Evolutionary conservation across 148 eudicot genomes (phyloP), one percentile per base, ranked within the genome.

Genomic region (Amaranthus hypochondriacus): DNA sequence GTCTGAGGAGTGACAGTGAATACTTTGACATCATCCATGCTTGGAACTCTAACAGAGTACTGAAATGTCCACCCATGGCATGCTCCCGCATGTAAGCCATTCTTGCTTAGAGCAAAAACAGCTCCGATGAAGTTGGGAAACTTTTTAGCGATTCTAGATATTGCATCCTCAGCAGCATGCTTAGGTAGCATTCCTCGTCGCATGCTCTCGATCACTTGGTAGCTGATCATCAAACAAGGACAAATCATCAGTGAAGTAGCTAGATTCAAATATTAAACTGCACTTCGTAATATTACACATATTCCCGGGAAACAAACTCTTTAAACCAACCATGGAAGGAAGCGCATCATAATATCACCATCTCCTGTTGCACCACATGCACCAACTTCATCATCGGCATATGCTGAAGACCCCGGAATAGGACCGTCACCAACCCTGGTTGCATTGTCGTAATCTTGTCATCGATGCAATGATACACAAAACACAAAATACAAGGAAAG

Each of bases 271-370:
- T 7, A 56, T 56, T 28, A 28, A 21, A 60, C 4, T 28, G 7
- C 3, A 60, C 9, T 3, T 28, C 39, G 8, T 43, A 60, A 5
- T 2, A 8, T 13, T 39, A 60, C 46, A 0, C 44, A 65, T 46
- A 57, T 69, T 62, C 21, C 63, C 5, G 43, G 28, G 42, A 7
- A 61, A 63, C 53, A 66, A 64, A 52, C n/a, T 68, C 48, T 15
- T 11, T 49, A 56, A 50, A 61, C 62, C 69, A 21, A 93, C 98
- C 98, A 94, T 54, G 98, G 98, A 77, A 94, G 98, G 72, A 94
- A 94, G 75, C 98, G 98, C 98, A 94, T 94, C 98, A 94, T 94
- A 66, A 91, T 84, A 84, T 94, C 98, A 70, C 98, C 98, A 75
- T 94, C 98, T 13, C 98, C 98, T 68, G 95, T 94, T 68, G 97